Evolutionary conservation across 768 basidiomycete genomes (phyloP), one percentile per base, ranked within the genome.

Genomic region (Cystofilobasidium ferigula): DNA sequence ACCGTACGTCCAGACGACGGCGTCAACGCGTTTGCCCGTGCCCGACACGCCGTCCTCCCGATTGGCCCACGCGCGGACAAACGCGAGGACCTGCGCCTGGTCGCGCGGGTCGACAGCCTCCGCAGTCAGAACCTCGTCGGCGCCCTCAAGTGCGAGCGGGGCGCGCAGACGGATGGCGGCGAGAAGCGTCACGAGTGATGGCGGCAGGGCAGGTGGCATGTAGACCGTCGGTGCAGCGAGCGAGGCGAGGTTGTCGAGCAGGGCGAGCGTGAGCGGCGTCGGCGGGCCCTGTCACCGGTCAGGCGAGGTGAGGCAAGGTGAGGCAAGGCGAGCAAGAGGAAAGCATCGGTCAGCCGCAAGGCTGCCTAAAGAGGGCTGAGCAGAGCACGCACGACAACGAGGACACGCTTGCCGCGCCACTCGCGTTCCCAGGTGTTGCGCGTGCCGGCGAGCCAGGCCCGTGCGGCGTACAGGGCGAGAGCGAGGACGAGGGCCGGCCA

Each of bases 1-100:
- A 18, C 67, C 67, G 40, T 68, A 63, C 6, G 57, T 56, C 67
- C 67, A 68, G 26, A 68, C 48, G 62, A 68, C 51, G 13, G 67
- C 67, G 26, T 68, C 67, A 7, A 68, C 67, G 54, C 67, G 56
- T 3, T 56, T 47, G 22, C 57, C 64, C 9, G 35, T 47, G 14
- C 47, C 64, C n/a, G 59, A 48, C 16, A 42, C 34, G 24, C 59
- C 51, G 28, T 63, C 62, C 6, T 10, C 36, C 48, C 53, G 43
- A n/a, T 58, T 58, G 10, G 61, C 47, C 67, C 61, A 68, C n/a
- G 57, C 54, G 0, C 62, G 54, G 36, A 62, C 54, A 24, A 63
- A 62, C 12, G 45, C 45, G 34, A 68, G 14, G 53, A 68, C 57
- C 26, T 45, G 32, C 34, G 28, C 6, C 36, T 63, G n/a, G 16